These are phyloP conservation scores for Puccinellia tenuiflora DNA, from an alignment of 176 grass and related monocot genomes.

Conservation along the genomic window DNA sequence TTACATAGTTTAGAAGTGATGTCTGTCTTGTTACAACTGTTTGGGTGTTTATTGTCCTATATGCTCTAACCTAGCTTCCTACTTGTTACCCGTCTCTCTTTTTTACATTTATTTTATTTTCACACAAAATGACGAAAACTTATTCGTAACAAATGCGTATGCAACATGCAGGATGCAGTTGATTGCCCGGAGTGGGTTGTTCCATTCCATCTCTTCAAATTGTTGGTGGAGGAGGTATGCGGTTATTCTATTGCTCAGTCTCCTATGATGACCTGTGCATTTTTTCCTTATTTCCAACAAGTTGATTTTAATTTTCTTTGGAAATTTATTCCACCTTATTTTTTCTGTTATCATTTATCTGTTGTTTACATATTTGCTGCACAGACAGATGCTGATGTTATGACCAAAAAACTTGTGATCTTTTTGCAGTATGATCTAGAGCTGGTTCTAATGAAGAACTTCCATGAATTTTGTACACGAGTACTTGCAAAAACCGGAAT, in stretches of 20 bases:
- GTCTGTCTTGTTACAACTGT: slow-evolving; percentile 1
- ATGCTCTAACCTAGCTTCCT: not conserved
- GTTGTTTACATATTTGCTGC: not conserved
- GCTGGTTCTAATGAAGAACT: slow-evolving; percentile 85
- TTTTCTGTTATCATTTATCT: not conserved
- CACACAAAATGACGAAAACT: not conserved
- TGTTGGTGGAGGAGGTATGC: slow-evolving; percentile 82
- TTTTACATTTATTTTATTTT: not conserved
- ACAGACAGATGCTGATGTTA: not conserved
- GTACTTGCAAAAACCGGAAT: slow-evolving; percentile 77
- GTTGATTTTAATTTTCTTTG: not conserved
- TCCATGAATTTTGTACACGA: slow-evolving; percentile 85
- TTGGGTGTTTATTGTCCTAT: not conserved
- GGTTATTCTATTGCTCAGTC: slow-evolving; percentile 5
- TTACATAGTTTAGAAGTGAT: not conserved
- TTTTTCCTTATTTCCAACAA: not conserved
- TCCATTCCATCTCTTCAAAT: slow-evolving; percentile 88
- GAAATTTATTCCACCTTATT: not conserved
- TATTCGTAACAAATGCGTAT: not conserved
- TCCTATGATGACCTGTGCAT: not conserved
- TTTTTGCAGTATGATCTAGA: slow-evolving; percentile 70
- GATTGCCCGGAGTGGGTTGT: slow-evolving; percentile 99
- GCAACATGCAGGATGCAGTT: slow-evolving; percentile 70
- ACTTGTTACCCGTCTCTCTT: not conserved
- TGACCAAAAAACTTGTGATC: slow-evolving; percentile 7